Evolutionary conservation across 2,329 filamentous ascomycete species (phyloP), one percentile per base, ranked within the genome.

Genomic region (Trichoderma sp.): DNA sequence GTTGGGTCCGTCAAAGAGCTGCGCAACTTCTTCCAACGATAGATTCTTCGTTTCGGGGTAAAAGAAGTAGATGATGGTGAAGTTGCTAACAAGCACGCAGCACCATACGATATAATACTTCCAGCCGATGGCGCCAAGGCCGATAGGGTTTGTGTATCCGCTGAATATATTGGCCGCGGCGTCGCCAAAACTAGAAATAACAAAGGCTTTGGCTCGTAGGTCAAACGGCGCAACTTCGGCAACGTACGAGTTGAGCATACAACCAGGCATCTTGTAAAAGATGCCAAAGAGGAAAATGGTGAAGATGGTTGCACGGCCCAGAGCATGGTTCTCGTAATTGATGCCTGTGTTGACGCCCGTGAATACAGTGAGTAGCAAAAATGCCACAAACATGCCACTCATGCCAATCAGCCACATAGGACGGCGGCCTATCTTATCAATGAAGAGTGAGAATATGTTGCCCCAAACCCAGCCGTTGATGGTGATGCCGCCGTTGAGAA

Each of bases 21-120:
- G 81, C 37, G 82, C 77, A n/a, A 86, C 81, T 58, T 84, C 83
- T 72, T 87, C 86, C 3, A 87, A 76, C 21, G 84, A 82, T 80
- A 87, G 83, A 13, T 85, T 84, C 71, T 85, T 85, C 2, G 85
- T 84, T 70, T 87, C 83, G 0, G 84, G 84, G 71, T 85, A 87
- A 71, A 77, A 85, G 76, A 85, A 82, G 65, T 81, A 79, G 28
- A 86, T 79, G 67, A 67, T 67, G 65, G n/a, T n/a, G n/a, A 67
- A 67, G 65, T 67, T 67, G 55, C 65, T 67, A 21, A 67, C 55
- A 5, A 67, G 55, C 14, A 67, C 65, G 32, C 65, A 67, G 16
- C 65, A 67, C 65, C 65, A 73, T 14, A 80, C 73, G 18, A 80
- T 73, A 28, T 67, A 67, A 16, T 67, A 67, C 21, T 60, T 67